Evolutionary conservation across 495 filamentous ascomycete species (phyloP).

Genomic region (Monascus purpureus): DNA sequence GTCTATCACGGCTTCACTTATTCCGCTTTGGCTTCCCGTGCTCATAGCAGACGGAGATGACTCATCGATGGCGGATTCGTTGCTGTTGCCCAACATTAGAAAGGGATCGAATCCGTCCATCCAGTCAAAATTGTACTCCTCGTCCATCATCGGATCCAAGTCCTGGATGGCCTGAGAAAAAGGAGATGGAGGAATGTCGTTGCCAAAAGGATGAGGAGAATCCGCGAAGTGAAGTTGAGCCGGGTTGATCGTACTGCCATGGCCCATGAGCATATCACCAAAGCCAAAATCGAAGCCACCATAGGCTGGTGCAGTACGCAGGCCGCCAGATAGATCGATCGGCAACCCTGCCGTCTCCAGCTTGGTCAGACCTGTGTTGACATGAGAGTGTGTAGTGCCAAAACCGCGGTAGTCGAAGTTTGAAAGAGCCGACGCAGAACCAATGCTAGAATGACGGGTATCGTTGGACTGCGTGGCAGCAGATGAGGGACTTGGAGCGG

Average conservation of each 20-base stretch:
- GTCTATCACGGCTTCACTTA: slow-evolving; percentile 87
- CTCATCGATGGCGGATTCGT: slow-evolving; percentile 73
- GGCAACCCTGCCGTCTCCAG: slow-evolving; percentile 67
- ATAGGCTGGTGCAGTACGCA: slow-evolving; percentile 71
- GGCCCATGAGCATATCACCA: slow-evolving; percentile 62
- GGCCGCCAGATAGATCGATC: slow-evolving; percentile 43
- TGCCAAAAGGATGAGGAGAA: slow-evolving; percentile 56
- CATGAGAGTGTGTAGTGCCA: slow-evolving; percentile 42
- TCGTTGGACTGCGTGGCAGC: slow-evolving; percentile 32
- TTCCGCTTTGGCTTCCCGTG: slow-evolving; percentile 78
- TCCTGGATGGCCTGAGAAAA: slow-evolving; percentile 53
- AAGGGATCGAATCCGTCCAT: slow-evolving; percentile 67
- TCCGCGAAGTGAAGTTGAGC: slow-evolving; percentile 88
- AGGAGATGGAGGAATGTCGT: slow-evolving; percentile 59
- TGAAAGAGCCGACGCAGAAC: slow-evolving; percentile 49
- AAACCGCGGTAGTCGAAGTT: slow-evolving; percentile 56
- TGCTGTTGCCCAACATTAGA: slow-evolving; percentile 51
- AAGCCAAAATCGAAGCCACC: slow-evolving; percentile 55
- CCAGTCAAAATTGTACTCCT: slow-evolving; percentile 76
- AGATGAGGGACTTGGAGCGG: slow-evolving; percentile 43
- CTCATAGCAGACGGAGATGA: slow-evolving; percentile 94
- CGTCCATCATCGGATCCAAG: slow-evolving; percentile 48
- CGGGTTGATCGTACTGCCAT: slow-evolving; percentile 81
- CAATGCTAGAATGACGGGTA: slow-evolving; percentile 52
- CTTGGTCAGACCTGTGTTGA: slow-evolving; percentile 52